Evolutionary conservation across 352 stramenopile genomes (phyloP), one percentile per base, ranked within the genome.

Genomic region (Pythium sp.): DNA sequence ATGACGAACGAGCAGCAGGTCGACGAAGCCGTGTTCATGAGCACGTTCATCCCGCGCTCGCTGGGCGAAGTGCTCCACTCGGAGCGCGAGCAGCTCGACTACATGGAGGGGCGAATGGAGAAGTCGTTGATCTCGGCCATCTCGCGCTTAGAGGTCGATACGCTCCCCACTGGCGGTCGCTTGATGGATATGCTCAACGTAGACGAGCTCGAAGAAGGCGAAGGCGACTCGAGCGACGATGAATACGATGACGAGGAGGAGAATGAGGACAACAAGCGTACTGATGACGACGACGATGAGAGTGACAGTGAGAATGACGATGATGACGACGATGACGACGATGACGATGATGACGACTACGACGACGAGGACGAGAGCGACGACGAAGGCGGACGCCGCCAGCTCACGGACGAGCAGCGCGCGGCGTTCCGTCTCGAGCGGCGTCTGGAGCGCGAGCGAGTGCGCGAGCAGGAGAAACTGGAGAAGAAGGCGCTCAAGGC

Each of bases 401-500:
- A 78, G 53, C 75, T 97, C 20, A 92, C 92, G 46, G 81, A 94
- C 11, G 84, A 95, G 64, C 84, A 97, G 58, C 84, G 90, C 20
- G 89, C 89, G 28, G 84, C 87, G 56, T 97, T 88, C 68, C 82
- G 94, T 18, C 86, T 87, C 60, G 84, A 96, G 71, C 88, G 95
- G 62, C 84, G 86, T 20, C 73, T 87, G 34, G 80, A 88, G 57
- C 82, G 85, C 32, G 88, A 94, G 60, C 69, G 77, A 46, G 70
- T 77, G 5, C 82, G 80, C 30, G 73, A 75, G 15, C 62, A 84
- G 18, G 84, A 91, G 28, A 92, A 92, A 60, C 24, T 73, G 24
- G 86, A 80, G 53, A 94, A 93, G 60, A 99, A 98, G 79, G 84
- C 87, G n/a, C 97, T 98, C 67, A 99, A 99, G 74, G 97, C 98